Evolutionary conservation across 2,329 filamentous ascomycete genomes (phyloP).

Genomic region (Helicocarpus griseus): DNA sequence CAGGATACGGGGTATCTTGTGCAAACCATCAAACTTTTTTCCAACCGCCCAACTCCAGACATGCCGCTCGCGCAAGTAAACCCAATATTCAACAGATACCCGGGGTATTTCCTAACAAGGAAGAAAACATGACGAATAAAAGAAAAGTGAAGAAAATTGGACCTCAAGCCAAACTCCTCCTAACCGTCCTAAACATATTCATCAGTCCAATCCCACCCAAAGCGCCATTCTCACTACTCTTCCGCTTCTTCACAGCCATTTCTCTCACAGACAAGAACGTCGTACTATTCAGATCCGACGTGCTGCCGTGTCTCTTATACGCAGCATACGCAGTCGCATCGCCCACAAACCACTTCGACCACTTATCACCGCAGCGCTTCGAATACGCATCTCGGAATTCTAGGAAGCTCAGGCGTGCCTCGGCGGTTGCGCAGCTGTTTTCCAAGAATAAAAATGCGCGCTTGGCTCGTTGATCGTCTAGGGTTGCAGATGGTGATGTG

Average conservation of each 20-base stretch:
- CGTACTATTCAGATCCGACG: not conserved
- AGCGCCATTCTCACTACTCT: constrained; percentile 1
- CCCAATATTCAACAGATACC: too few species aligned
- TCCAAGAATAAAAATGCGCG: constrained; percentile 27
- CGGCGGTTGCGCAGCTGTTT: constrained; percentile 23
- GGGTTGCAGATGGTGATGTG: constrained; percentile 10
- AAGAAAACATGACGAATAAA: not conserved
- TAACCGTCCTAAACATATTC: constrained; percentile 9
- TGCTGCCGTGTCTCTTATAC: not conserved
- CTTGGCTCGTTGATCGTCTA: constrained; percentile 20
- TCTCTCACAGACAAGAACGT: not conserved
- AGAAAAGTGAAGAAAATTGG: not conserved
- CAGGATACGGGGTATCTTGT: too few species aligned
- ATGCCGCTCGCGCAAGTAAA: not conserved
- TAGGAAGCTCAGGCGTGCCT: constrained; percentile 25
- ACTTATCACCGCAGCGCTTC: constrained; percentile 14
- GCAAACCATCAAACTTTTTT: not conserved
- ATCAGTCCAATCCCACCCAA: constrained; percentile 6
- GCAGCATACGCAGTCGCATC: not conserved
- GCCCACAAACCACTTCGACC: constrained; percentile 11
- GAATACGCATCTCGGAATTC: constrained; percentile 22
- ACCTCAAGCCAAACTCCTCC: constrained; percentile 8
- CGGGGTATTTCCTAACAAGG: not conserved
- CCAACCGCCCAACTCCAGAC: not conserved
- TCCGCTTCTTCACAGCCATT: not conserved